Evolutionary conservation across 2,329 filamentous ascomycete genomes (phyloP), one percentile per base, ranked within the genome.

Genomic region (Lecanosticta acicola): DNA sequence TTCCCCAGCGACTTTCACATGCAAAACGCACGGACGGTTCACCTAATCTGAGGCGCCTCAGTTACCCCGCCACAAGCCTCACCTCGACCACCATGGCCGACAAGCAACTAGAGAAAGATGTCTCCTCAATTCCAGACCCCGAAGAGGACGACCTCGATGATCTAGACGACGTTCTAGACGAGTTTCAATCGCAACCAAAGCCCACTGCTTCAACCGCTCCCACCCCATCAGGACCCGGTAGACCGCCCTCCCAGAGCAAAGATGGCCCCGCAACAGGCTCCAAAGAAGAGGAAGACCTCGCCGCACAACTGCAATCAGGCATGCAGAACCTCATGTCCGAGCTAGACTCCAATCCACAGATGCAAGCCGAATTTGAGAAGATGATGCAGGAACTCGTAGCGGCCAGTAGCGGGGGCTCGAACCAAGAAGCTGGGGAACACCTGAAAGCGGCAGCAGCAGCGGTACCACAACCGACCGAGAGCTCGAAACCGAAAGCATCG

Each of bases 141-240:
- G 91, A 97, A 55, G 90, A 94, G 68, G 93, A 93, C 67, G 87
- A 93, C 57, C 72, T 93, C 16, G 87, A 96, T 61, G 93, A 97
- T 61, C 73, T 98, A 36, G 93, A 98, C 68, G 91, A 97, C 59
- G 85, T 97, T 68, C 82, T 98, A 19, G 88, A 96, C 63, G 86
- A 96, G 54, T 98, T 98, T 69, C 84, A 20, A 74, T 76, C 41
- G 81, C 36, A 55, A 56, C 14, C 54, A 20, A 50, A 58, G 57
- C 41, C 56, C 48, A 39, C 55, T n/a, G 32, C 49, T 44, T 39
- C 55, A 35, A 58, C 59, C 19, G 33, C 48, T 42, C 60, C 66
- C 39, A 48, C 69, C 24, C 61, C 70, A 4, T 70, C 70, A 17
- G 63, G 63, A 32, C 64, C 67, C 32, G 65, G 61, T 42, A 66